A percentile compares a stretch with the other conserved stretches of the same genome.
Evolutionary conservation across 2,329 filamentous ascomycete genomes (phyloP).

Genomic region (Sarocladium strictum): DNA sequence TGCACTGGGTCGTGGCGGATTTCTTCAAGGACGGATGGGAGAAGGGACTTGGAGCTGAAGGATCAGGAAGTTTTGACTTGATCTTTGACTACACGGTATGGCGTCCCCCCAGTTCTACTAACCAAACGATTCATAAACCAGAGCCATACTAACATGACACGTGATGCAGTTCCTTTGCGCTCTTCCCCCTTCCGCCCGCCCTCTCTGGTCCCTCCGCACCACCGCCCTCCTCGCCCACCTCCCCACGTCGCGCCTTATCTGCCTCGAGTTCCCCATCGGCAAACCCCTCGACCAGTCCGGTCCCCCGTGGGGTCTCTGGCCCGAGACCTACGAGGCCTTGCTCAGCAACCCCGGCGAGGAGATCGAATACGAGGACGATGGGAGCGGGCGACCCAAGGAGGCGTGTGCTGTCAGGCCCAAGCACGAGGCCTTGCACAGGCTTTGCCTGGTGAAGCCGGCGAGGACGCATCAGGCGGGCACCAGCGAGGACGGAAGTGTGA

Average conservation of each 20-base stretch:
- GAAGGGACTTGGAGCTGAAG: slow-evolving; percentile 30
- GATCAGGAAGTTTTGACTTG: slow-evolving; percentile 53
- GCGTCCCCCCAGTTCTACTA: too few relatives aligned
- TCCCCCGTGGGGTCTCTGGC: slow-evolving; percentile 66
- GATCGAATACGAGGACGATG: slow-evolving; percentile 49
- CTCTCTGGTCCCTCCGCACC: slow-evolving; percentile 49
- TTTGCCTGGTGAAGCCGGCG: slow-evolving; percentile 44
- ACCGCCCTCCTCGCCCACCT: slow-evolving; percentile 40
- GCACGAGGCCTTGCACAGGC: slow-evolving; percentile 32
- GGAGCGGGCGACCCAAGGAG: slow-evolving; percentile 33
- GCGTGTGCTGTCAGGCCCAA: slow-evolving; percentile 24
- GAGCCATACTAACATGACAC: too few relatives aligned
- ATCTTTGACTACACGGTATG: slow-evolving; percentile 59
- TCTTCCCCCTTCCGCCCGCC: slow-evolving; percentile 46
- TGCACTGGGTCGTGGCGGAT: slow-evolving; percentile 55
- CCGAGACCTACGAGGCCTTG: slow-evolving; percentile 66
- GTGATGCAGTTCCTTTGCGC: slow-evolving; percentile 53
- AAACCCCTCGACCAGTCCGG: slow-evolving; percentile 61
- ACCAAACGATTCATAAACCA: too few relatives aligned
- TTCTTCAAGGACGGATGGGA: slow-evolving; percentile 61
- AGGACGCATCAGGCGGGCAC: slow-evolving; percentile 44
- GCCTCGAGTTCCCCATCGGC: slow-evolving; percentile 72
- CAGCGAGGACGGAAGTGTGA: slow-evolving; percentile 36
- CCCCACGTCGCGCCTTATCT: slow-evolving; percentile 44
- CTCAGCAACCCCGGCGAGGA: slow-evolving; percentile 64